These are phyloP conservation scores for Stemphylium lycopersici DNA, from an alignment of 2,329 filamentous ascomycete species.

Conservation along the genomic window DNA sequence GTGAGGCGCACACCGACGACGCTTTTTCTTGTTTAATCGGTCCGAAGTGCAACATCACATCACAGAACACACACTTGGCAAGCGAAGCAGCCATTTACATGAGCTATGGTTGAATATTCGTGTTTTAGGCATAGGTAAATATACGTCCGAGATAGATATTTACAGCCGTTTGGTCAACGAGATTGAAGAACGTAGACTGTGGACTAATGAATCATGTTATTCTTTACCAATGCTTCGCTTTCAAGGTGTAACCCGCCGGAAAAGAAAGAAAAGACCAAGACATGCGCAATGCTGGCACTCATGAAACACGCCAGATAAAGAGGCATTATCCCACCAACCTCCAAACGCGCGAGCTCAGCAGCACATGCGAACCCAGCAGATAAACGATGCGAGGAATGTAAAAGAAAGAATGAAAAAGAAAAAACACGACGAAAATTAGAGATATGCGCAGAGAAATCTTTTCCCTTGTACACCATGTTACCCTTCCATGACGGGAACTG, in stretches of 20 bases:
- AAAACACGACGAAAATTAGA: background rate
- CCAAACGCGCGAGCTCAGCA: background rate
- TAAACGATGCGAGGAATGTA: background rate
- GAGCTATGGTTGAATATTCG: too few species aligned
- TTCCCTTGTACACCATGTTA: conserved; percentile 1
- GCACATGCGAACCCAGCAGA: background rate
- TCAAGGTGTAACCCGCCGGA: background rate
- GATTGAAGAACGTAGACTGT: too few species aligned
- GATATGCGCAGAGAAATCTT: background rate
- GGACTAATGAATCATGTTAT: too few species aligned
- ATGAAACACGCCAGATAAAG: conserved; percentile 8
- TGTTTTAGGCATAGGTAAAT: too few species aligned
- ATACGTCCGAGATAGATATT: too few species aligned
- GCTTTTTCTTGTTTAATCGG: too few species aligned
- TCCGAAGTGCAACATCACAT: too few species aligned
- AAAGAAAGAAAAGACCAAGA: background rate
- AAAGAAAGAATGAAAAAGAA: background rate
- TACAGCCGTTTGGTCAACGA: too few species aligned
- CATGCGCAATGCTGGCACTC: background rate
- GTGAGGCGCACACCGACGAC: too few species aligned
- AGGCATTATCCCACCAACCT: conserved; percentile 6
- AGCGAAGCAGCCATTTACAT: too few species aligned
- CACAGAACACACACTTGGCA: too few species aligned
- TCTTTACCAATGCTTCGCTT: too few species aligned
- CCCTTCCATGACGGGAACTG: background rate